Conservation (phyloP, 1,284 basidiomycete genomes). For the Moniliella sp. region DNA sequence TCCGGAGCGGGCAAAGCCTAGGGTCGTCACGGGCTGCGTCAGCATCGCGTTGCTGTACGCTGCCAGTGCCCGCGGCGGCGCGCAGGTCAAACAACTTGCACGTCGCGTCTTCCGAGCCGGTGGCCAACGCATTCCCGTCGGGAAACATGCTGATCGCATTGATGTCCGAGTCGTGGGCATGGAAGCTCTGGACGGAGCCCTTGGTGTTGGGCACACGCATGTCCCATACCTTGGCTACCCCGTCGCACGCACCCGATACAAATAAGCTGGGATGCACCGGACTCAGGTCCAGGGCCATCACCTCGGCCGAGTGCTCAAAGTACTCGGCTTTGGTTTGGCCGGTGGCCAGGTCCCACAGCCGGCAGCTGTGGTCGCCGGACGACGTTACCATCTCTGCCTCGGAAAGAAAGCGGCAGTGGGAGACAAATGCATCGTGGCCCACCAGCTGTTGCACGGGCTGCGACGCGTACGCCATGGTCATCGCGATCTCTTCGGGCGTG, state of each 20-base stretch:
- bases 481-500: too few species aligned
- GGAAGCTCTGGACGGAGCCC: constrained; percentile 90
- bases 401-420: constrained; percentile 90
- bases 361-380: constrained; percentile 91
- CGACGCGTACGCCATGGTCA: too few species aligned
- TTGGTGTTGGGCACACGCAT: constrained; percentile 79
- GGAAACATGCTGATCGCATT: constrained; percentile 99
- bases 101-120: constrained; percentile 92
- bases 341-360: too few species aligned
- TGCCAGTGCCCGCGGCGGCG: constrained; percentile 84
- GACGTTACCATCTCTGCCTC: constrained; percentile 91
- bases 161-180: constrained; percentile 93
- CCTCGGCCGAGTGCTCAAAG: constrained; percentile 99
- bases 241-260: constrained; percentile 92
- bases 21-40: constrained; percentile 88
- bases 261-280: constrained; percentile 79
- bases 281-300: too few species aligned
- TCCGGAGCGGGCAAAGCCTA: constrained; percentile 89
- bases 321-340: too few species aligned
- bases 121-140: constrained; percentile 89
- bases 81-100: constrained; percentile 92
- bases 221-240: constrained; percentile 94
- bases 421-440: constrained; percentile 89
- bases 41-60: constrained; percentile 93
- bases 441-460: constrained; percentile 59